Conservation (phyloP, 192 early-diverging fungal species). For the Coemansia sp. region DNA sequence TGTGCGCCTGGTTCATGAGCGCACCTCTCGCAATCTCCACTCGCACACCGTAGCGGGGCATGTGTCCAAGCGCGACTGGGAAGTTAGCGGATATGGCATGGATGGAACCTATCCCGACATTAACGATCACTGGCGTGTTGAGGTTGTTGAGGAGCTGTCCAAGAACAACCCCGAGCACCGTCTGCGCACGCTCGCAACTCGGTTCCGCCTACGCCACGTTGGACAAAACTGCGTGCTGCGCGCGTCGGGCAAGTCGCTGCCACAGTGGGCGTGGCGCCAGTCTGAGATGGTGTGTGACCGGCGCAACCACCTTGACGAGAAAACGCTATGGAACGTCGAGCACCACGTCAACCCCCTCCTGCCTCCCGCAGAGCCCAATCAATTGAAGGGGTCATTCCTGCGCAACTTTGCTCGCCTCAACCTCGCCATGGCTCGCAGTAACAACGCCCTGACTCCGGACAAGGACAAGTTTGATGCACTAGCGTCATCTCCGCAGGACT, state of each 20-base stretch:
- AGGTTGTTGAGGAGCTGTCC: conserved; percentile 73
- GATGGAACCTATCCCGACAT: conserved; percentile 69
- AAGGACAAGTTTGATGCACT: conserved; percentile 84
- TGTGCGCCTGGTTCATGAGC: conserved; percentile 78
- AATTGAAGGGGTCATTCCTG: conserved; percentile 78
- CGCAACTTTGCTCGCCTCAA: conserved; percentile 90
- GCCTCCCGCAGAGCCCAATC: conserved; percentile 65
- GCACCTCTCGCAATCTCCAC: conserved; percentile 82
- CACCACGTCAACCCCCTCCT: conserved; percentile 78
- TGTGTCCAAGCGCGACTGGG: conserved; percentile 74
- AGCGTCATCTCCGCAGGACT: conserved; percentile 71
- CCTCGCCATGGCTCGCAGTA: conserved; percentile 94
- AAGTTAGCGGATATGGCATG: conserved; percentile 88
- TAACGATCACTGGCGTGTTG: conserved; percentile 93
- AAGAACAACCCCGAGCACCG: conserved; percentile 42
- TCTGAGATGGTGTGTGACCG: conserved; percentile 89
- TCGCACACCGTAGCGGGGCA: conserved; percentile 80
- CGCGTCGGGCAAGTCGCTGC: conserved; percentile 75
- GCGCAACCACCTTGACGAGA: conserved; percentile 62
- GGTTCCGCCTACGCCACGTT: conserved; percentile 79
- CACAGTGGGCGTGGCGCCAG: conserved; percentile 98
- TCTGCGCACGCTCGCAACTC: conserved; percentile 78
- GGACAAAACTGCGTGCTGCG: conserved; percentile 77
- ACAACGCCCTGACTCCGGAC: conserved; percentile 94
- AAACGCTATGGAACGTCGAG: conserved; percentile 95